Percentiles rank a stretch among this genome's conserved stretches.
These are phyloP conservation scores for Lycium barbarum DNA, from an alignment of 257 asterid genomes.

Conservation along the genomic window DNA sequence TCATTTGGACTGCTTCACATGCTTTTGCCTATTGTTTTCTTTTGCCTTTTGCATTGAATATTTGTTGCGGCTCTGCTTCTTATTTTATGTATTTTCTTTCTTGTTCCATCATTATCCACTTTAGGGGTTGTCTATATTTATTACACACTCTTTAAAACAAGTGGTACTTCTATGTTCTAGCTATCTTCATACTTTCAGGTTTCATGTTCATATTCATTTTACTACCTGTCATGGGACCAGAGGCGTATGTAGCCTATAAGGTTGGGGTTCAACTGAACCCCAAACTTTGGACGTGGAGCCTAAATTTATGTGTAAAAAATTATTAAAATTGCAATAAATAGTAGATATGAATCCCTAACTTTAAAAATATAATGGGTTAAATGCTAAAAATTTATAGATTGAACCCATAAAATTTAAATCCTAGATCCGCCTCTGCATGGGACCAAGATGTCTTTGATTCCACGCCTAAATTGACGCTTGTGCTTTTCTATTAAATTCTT, in stretches of 20 bases:
- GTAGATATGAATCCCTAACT: no score
- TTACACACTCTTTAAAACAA: neutral
- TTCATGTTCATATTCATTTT: neutral
- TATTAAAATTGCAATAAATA: no score
- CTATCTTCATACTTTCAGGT: neutral
- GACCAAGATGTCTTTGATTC: slow-evolving; percentile 6
- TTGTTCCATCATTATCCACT: slow-evolving; percentile 1
- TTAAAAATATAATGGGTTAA: no score
- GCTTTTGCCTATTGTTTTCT: neutral
- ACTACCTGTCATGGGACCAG: slow-evolving; percentile 24
- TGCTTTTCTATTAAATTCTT: neutral
- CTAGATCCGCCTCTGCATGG: no score
- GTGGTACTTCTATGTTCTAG: neutral
- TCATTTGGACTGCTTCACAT: neutral
- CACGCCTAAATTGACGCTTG: slow-evolving; percentile 20
- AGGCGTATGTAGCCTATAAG: no score
- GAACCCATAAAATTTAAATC: no score
- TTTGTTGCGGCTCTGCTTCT: neutral
- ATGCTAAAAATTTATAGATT: no score
- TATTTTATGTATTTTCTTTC: neutral
- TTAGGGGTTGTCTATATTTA: neutral
- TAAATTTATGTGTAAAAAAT: no score
- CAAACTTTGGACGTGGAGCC: no score
- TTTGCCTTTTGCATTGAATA: neutral
- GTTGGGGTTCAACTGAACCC: no score